phyloP scores from a whole-genome alignment of 129 eudicot genomes.

The Mikania micrantha region DNA sequence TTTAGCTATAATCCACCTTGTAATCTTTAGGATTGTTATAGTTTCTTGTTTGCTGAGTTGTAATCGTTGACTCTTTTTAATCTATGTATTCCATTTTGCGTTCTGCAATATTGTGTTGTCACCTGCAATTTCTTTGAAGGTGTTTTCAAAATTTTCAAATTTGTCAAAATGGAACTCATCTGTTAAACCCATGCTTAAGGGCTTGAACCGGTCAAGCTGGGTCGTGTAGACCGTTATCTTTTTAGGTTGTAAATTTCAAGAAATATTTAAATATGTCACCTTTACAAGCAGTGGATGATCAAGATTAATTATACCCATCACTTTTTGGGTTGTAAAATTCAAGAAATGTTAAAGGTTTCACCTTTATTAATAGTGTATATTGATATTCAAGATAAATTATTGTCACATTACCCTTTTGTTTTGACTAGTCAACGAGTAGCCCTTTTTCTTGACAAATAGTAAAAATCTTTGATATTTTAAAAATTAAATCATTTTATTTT shows the following conservation, averaged over 20 bases:
- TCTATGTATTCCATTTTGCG: conserved; percentile 15
- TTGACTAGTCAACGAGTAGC: conserved; percentile 8
- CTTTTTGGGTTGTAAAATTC: too few relatives aligned
- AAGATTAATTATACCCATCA: too few relatives aligned
- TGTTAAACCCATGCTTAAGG: not conserved
- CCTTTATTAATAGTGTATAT: not conserved
- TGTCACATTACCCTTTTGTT: not conserved
- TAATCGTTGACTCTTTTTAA: conserved; percentile 28
- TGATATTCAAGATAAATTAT: not conserved
- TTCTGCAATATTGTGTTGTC: not conserved
- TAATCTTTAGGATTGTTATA: conserved; percentile 27
- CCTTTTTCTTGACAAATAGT: not conserved
- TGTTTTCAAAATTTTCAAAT: not conserved
- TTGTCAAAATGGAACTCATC: not conserved
- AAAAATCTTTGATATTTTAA: not conserved
- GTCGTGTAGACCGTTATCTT: not conserved
- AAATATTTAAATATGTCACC: too few relatives aligned
- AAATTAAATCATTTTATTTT: not conserved
- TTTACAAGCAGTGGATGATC: too few relatives aligned
- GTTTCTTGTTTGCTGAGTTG: conserved; percentile 31
- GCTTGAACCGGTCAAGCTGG: not conserved
- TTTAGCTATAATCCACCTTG: conserved; percentile 26
- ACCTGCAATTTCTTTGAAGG: not conserved
- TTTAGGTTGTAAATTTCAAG: not conserved
- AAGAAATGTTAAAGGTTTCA: not conserved